Evolutionary conservation across 495 filamentous ascomycete species (phyloP), one percentile per base, ranked within the genome.

Genomic region (Aspergillus carlsbadensis): DNA sequence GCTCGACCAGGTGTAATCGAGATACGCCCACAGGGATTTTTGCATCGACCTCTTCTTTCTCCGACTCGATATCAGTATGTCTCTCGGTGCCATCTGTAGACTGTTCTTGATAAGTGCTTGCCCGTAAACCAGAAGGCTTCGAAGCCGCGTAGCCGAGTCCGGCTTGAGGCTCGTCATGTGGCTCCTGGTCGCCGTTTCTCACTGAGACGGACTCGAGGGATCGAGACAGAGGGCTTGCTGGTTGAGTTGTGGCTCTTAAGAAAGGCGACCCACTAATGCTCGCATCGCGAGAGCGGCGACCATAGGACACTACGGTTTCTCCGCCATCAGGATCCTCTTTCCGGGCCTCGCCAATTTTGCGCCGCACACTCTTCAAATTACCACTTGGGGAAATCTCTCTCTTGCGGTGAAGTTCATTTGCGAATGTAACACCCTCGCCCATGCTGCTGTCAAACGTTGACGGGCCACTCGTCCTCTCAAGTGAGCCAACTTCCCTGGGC

Each of bases 21-120:
- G 88, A 91, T 4, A 91, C 78, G 4, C 90, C 90, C 13, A 95
- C 90, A 5, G 87, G 81, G 37, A 95, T 73, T 18, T 70, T 70
- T 13, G 58, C 15, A 22, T 64, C 59, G 17, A 67, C 47, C 8
- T 58, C 54, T 2, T 53, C 60, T 36, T 48, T 52, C 33, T 48
- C 33, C 8, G 26, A 29, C 3, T 62, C 53, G 14, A 57, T 42
- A n/a, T 59, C 39, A 22, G 48, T 35, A 11, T 70, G 59, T 17
- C 61, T 55, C 8, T 44, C 35, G 13, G 61, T 47, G 6, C 21
- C 14, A 14, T 57, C 37, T 18, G 26, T 6, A 15, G 37, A 20
- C 13, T 68, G 59, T 10, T 65, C 62, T 36, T 62, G 60, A 45
- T 65, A 60, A 26, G 71, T 46, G 34, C 65, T 67, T 1, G 66